phyloP scores from a whole-genome alignment of 169 alveolate genomes.

The Babesia bigemina region DNA sequence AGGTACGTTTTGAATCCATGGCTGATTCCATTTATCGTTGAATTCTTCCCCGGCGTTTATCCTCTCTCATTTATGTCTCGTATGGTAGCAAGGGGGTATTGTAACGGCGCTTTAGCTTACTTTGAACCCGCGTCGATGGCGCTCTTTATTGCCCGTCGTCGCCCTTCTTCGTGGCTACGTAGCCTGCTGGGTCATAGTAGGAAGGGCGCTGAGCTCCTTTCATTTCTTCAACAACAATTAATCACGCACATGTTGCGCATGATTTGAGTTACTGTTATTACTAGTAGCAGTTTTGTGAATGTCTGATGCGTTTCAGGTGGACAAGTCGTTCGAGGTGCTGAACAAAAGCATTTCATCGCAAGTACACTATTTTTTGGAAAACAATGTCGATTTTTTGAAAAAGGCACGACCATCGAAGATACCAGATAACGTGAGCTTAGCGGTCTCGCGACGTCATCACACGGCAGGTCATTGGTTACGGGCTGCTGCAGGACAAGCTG shows the following conservation, averaged over 20 bases:
- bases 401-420: slow-evolving; percentile 47
- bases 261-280: too few relatives aligned
- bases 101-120: too few relatives aligned
- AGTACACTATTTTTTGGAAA: slow-evolving; percentile 38
- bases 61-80: too few relatives aligned
- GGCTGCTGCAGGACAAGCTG: slow-evolving; percentile 19
- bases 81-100: too few relatives aligned
- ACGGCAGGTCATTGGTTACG: slow-evolving; percentile 50
- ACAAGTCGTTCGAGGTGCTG: slow-evolving; percentile 54
- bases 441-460: not conserved
- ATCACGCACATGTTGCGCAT: too few relatives aligned
- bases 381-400: slow-evolving; percentile 37
- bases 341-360: slow-evolving; percentile 56
- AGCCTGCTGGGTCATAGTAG: too few relatives aligned
- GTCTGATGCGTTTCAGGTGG: slow-evolving; percentile 21
- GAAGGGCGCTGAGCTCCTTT: too few relatives aligned
- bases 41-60: not conserved
- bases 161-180: too few relatives aligned
- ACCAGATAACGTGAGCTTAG: slow-evolving; percentile 42
- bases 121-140: too few relatives aligned
- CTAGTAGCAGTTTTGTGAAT: too few relatives aligned
- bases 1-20: slow-evolving; percentile 9
- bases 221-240: too few relatives aligned
- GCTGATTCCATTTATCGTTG: not conserved
- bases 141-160: too few relatives aligned